phyloP scores from a whole-genome alignment of 2,329 filamentous ascomycete genomes.

The Claviceps sorghi region DNA sequence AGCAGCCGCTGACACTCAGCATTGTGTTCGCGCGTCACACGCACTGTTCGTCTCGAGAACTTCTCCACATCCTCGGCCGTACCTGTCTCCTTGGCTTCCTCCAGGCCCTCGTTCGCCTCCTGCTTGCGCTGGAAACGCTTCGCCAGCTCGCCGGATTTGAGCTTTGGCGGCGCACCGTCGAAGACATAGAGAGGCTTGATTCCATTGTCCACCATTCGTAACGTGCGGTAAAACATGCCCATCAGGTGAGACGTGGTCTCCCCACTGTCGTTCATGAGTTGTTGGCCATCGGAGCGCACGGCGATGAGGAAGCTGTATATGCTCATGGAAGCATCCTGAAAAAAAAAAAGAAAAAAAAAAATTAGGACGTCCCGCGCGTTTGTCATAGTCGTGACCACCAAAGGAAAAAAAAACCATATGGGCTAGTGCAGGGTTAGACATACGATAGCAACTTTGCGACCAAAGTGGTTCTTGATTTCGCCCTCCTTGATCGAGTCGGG shows the following conservation, averaged over 20 bases:
- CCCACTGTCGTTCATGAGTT: constrained; percentile 86
- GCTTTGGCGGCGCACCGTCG: constrained; percentile 88
- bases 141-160: constrained; percentile 93
- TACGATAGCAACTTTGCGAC: constrained; percentile 94
- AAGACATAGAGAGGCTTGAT: constrained; percentile 99
- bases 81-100: constrained; percentile 93
- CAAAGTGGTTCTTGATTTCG: constrained; percentile 98
- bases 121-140: constrained; percentile 93
- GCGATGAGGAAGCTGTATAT: constrained; percentile 98
- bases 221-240: constrained; percentile 98
- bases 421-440: constrained; percentile 17
- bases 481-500: constrained; percentile 92
- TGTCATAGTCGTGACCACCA: background rate
- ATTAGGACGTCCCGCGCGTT: no score
- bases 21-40: constrained; percentile 94
- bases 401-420: background rate
- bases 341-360: no score
- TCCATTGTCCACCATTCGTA: constrained; percentile 95
- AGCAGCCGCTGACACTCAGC: constrained; percentile 81
- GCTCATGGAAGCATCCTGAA: constrained; percentile 62
- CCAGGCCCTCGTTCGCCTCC: constrained; percentile 75
- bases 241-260: constrained; percentile 97
- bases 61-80: constrained; percentile 97
- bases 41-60: constrained; percentile 82
- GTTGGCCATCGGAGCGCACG: constrained; percentile 89